These are phyloP conservation scores for Pistacia atlantica DNA, from an alignment of 345 rosid genomes.

Conservation along the genomic window DNA sequence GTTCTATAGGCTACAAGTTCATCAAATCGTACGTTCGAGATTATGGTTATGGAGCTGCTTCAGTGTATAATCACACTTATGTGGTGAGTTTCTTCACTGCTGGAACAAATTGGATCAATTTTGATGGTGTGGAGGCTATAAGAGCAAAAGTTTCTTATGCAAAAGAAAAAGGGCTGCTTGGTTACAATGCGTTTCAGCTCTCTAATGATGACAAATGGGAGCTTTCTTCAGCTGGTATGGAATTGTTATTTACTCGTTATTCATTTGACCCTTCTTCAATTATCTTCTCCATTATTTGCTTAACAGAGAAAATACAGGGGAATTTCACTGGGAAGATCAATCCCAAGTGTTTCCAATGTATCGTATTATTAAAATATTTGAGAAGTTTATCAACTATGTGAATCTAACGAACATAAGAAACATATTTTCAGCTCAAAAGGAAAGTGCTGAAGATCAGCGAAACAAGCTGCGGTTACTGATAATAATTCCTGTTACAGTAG, in stretches of 20 bases:
- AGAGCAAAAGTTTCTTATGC: constrained; percentile 32
- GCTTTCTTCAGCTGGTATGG: constrained; percentile 38
- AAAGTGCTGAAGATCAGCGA: not conserved
- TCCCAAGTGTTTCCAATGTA: too few relatives aligned
- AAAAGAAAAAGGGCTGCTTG: constrained; percentile 28
- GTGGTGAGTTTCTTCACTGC: constrained; percentile 25
- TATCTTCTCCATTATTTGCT: too few relatives aligned
- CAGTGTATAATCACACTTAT: constrained; percentile 28
- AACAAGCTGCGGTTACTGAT: not conserved
- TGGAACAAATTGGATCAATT: constrained; percentile 24
- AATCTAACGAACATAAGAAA: not conserved
- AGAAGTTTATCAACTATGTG: too few relatives aligned
- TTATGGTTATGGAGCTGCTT: constrained; percentile 24
- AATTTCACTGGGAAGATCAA: not conserved
- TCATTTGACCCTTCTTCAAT: too few relatives aligned
- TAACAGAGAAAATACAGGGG: too few relatives aligned
- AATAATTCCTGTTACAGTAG: not conserved
- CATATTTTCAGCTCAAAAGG: not conserved
- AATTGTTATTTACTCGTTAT: too few relatives aligned
- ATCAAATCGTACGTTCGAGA: constrained; percentile 19
- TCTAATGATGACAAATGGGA: constrained; percentile 30
- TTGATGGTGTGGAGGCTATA: too few relatives aligned
- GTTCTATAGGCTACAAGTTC: constrained; percentile 27
- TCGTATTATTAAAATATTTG: too few relatives aligned
- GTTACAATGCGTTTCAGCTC: constrained; percentile 17